Evolutionary conservation across 2,329 filamentous ascomycete genomes (phyloP).

Genomic region (Stemphylium beticola): DNA sequence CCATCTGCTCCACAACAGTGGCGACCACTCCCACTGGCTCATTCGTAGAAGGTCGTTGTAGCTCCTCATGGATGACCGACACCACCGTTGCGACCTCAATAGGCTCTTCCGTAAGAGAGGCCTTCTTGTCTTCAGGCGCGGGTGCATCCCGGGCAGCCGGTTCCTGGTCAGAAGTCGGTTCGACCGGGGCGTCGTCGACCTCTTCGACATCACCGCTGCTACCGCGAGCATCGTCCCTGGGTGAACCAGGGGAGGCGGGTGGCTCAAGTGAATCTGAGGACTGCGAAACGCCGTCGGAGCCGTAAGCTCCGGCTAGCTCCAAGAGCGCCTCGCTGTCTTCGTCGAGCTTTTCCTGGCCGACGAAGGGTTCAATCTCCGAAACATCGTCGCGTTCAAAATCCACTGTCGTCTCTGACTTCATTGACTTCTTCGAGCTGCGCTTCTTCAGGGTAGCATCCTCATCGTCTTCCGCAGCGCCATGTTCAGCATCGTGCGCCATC

Average conservation of each 20-base stretch:
- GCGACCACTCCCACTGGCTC: no score
- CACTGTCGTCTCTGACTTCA: background rate
- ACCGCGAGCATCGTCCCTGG: background rate
- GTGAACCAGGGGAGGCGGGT: background rate
- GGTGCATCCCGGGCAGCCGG: no score
- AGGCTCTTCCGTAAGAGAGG: no score
- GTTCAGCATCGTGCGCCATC: constrained; percentile 1
- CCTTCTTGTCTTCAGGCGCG: no score
- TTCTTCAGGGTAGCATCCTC: background rate
- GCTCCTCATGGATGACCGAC: no score
- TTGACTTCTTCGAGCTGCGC: background rate
- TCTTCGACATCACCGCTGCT: background rate
- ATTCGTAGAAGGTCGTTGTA: no score
- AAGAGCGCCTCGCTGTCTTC: constrained; percentile 6
- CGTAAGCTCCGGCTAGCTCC: background rate
- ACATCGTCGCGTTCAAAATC: background rate
- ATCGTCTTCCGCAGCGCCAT: background rate
- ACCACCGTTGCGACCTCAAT: no score
- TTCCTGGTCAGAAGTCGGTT: background rate
- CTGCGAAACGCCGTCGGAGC: background rate
- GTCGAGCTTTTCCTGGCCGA: background rate
- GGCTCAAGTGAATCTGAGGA: background rate
- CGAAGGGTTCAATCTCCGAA: background rate
- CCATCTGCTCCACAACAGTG: no score
- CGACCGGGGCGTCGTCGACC: background rate